Evolutionary conservation across 371 early-diverging fungal species (phyloP), one percentile per base, ranked within the genome.

Genomic region (Mucor circinelloides): DNA sequence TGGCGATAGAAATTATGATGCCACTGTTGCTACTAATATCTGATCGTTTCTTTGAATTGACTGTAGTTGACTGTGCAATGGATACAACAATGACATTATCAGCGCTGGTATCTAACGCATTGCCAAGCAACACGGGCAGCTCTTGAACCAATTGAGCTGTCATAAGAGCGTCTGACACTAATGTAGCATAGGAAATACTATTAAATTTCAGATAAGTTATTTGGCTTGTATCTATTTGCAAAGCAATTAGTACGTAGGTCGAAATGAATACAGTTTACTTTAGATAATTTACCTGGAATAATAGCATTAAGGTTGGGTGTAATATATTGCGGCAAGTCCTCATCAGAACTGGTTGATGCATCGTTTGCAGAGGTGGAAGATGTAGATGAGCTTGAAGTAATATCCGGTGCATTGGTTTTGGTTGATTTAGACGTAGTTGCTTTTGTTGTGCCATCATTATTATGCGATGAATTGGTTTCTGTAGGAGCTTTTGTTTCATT

Each of bases 121-220:
- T 63, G 25, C 77, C 71, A 5, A 82, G 61, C 9, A 73, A 42
- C 1, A 69, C 48, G 15, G 83, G 80, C 27, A 82, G 23, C 0
- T 73, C 63, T 58, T 80, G 80, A 32, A 80, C 80, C 61, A 82
- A 75, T 46, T 78, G 68, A n/a, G 82, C 80, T 0, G 82, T 78
- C 48, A 77, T 58, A 0, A 82, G 23, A 1, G 73, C 74, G 60
- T 82, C 75, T 27, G 72, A 46, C 1, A 82, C 77, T 73, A 82
- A 74, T 23, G 71, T 71, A 38, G 66, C 44, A 30, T 79, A 82
- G 0, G 78, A 78, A 13, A 82, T 66, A 12, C 73, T 65, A 1
- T 78, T 72, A 58, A 82, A 76, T 55, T 79, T 79, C 60, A 82
- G 67, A 13, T 63, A 64, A 2, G 73, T 71, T 50, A 70, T 57